These are phyloP conservation scores for Entomortierella lignicola DNA, from an alignment of 192 early-diverging fungal genomes.

Conservation along the genomic window DNA sequence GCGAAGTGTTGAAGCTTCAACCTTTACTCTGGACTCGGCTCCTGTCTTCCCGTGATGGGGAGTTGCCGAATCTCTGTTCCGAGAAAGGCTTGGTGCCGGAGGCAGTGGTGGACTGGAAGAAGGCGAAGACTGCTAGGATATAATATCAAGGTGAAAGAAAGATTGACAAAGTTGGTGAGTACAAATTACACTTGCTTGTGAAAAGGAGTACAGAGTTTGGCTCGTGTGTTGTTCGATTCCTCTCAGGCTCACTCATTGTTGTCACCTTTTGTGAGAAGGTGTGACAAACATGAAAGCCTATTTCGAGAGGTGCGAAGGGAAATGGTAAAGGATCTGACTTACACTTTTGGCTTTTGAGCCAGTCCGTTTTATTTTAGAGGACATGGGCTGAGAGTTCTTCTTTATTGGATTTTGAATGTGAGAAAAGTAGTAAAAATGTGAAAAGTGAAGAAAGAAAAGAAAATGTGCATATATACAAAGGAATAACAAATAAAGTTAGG, in stretches of 20 bases:
- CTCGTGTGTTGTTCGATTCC: conserved; percentile 15
- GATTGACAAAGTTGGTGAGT: neutral
- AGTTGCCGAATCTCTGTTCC: conserved; percentile 18
- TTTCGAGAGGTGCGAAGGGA: neutral
- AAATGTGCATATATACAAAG: neutral
- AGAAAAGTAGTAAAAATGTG: neutral
- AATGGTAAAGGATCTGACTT: neutral
- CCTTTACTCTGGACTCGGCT: neutral
- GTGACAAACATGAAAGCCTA: no score
- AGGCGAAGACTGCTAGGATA: conserved; percentile 19
- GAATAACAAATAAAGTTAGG: neutral
- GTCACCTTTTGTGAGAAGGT: no score
- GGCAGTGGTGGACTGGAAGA: conserved; percentile 32
- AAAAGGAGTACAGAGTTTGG: neutral
- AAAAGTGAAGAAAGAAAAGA: neutral
- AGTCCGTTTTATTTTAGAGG: conserved; percentile 1
- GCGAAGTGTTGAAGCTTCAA: neutral
- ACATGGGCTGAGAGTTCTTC: neutral
- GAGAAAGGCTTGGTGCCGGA: conserved; percentile 21
- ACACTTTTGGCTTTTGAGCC: conserved; percentile 18
- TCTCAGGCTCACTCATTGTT: neutral
- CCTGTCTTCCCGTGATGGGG: conserved; percentile 25
- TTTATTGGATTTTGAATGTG: neutral
- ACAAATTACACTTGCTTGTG: conserved; percentile 1
- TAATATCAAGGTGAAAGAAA: neutral